These are phyloP conservation scores for Leucocoprinus sp. DNA, from an alignment of 768 basidiomycete species.

Conservation along the genomic window DNA sequence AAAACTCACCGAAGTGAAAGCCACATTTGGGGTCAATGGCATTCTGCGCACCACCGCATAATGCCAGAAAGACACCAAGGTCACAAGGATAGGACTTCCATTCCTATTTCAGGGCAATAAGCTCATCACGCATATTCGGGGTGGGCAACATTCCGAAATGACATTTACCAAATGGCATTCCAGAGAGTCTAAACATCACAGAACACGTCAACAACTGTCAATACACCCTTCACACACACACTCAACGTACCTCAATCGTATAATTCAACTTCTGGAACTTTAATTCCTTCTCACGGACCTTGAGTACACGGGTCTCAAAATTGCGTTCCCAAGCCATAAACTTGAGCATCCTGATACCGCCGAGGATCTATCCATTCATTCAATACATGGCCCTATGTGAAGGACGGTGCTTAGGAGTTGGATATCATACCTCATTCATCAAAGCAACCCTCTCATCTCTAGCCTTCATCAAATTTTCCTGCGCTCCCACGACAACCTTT, in stretches of 20 bases:
- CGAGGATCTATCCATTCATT: conserved; percentile 67
- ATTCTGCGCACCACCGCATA: conserved; percentile 67
- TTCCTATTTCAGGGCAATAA: conserved; percentile 27
- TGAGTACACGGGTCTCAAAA: conserved; percentile 69
- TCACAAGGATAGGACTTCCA: conserved; percentile 60
- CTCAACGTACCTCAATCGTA: conserved; percentile 56
- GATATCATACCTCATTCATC: conserved; percentile 74
- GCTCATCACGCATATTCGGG: not conserved
- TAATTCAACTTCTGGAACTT: conserved; percentile 84
- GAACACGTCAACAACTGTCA: not conserved
- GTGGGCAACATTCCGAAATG: not conserved
- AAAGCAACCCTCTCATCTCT: conserved; percentile 84
- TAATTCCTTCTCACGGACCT: conserved; percentile 72
- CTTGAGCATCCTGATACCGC: conserved; percentile 90
- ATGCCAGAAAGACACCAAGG: conserved; percentile 58
- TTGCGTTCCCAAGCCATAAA: conserved; percentile 95
- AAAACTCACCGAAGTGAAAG: conserved; percentile 64
- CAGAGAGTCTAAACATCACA: conserved; percentile 27
- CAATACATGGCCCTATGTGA: too few species aligned
- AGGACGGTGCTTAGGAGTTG: too few species aligned
- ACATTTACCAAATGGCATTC: conserved; percentile 37
- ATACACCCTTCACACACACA: not conserved
- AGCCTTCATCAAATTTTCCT: conserved; percentile 86
- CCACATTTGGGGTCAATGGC: conserved; percentile 71
- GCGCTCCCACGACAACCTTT: conserved; percentile 58